phyloP scores from a whole-genome alignment of 2,329 filamentous ascomycete species.

The Rhinocladiella mackenziei region DNA sequence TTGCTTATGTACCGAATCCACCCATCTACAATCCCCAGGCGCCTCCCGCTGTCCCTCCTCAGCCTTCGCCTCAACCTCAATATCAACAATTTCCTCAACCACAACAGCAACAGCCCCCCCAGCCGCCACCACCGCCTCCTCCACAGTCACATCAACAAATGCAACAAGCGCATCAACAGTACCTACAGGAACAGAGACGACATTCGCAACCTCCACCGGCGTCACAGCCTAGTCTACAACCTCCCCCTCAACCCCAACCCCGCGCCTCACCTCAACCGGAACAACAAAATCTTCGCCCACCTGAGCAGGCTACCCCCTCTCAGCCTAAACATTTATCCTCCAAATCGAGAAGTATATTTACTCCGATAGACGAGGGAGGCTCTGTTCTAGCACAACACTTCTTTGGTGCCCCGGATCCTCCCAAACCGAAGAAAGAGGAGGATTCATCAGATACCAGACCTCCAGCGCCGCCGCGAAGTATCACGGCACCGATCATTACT shows the following conservation, averaged over 20 bases:
- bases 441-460: conserved; percentile 57
- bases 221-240: conserved; percentile 55
- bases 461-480: conserved; percentile 49
- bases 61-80: conserved; percentile 34
- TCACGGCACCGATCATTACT: conserved; percentile 15
- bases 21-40: conserved; percentile 74
- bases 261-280: conserved; percentile 38
- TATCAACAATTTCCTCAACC: conserved; percentile 40
- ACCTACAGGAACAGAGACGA: conserved; percentile 71
- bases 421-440: conserved; percentile 42
- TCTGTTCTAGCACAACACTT: conserved; percentile 83
- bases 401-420: conserved; percentile 58
- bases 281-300: conserved; percentile 32
- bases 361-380: conserved; percentile 87
- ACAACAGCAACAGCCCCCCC: conserved; percentile 25
- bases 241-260: conserved; percentile 53
- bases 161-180: conserved; percentile 61
- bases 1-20: conserved; percentile 79
- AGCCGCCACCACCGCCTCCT: conserved; percentile 42
- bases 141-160: conserved; percentile 40
- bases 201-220: conserved; percentile 61
- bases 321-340: conserved; percentile 60
- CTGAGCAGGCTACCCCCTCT: conserved; percentile 42
- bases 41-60: conserved; percentile 35
- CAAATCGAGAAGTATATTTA: conserved; percentile 91